Conservation (phyloP, 331 rosid genomes). For the Phaseolus coccineus region DNA sequence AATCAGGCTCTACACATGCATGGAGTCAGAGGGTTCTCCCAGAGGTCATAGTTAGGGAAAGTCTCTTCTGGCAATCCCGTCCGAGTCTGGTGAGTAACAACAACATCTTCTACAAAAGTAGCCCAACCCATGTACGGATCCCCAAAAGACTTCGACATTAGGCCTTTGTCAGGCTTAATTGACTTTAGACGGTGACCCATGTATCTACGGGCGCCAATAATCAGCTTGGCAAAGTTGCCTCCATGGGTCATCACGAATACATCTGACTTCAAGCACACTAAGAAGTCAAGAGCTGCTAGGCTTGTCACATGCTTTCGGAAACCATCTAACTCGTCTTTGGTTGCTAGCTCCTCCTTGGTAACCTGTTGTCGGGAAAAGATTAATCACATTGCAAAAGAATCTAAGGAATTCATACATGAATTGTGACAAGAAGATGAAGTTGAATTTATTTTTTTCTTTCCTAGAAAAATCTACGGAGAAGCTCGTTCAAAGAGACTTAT, state of each 20-base stretch:
- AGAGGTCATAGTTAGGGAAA: constrained; percentile 96
- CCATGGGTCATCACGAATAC: constrained; percentile 99
- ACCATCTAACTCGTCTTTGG: constrained; percentile 85
- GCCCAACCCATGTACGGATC: constrained; percentile 99
- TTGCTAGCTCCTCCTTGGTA: constrained; percentile 93
- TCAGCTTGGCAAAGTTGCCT: constrained; percentile 97
- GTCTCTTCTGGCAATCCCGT: constrained; percentile 98
- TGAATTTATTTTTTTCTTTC: background rate
- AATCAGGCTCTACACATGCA: constrained; percentile 96
- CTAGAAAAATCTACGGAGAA: no score
- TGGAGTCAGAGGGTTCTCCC: constrained; percentile 99
- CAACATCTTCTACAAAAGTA: constrained; percentile 89
- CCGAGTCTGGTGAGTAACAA: constrained; percentile 91
- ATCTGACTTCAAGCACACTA: constrained; percentile 98
- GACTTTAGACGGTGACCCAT: constrained; percentile 96
- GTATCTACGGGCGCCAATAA: constrained; percentile 95
- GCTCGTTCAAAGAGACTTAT: no score
- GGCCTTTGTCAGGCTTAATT: constrained; percentile 97
- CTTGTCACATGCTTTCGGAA: constrained; percentile 98
- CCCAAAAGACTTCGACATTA: constrained; percentile 99
- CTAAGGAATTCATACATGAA: background rate
- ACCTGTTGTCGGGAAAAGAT: constrained; percentile 59
- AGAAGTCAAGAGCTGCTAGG: constrained; percentile 98
- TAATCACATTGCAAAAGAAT: constrained; percentile 25
- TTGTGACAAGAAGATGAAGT: background rate